A percentile compares a stretch with the other conserved stretches of the same genome.
phyloP scores from a whole-genome alignment of 805 yeast genomes.

The Sugiyamaella chiloensis region DNA sequence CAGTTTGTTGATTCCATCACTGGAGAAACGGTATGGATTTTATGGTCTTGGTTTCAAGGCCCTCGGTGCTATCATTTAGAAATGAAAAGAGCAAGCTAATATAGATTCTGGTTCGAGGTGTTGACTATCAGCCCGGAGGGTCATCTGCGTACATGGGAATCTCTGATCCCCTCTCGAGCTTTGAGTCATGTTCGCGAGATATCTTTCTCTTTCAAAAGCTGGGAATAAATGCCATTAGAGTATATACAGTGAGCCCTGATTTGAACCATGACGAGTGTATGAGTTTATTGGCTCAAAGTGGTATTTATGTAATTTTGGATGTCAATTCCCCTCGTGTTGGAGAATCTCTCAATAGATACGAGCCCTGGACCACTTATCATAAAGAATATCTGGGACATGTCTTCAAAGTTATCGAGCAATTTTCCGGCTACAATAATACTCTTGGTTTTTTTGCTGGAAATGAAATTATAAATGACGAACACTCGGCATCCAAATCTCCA shows the following conservation, averaged over 20 bases:
- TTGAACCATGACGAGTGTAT: conserved; percentile 85
- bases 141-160: conserved; percentile 59
- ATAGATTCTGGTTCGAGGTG: conserved; percentile 78
- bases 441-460: conserved; percentile 97
- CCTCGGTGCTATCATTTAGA: no score
- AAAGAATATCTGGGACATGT: conserved; percentile 68
- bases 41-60: neutral
- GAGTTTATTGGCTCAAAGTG: conserved; percentile 87
- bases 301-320: conserved; percentile 86
- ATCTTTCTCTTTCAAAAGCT: conserved; percentile 73
- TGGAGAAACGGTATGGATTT: conserved; percentile 55
- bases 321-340: conserved; percentile 81
- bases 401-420: conserved; percentile 74
- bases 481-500: conserved; percentile 62
- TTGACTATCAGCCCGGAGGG: conserved; percentile 97
- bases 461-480: conserved; percentile 78
- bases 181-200: conserved; percentile 74
- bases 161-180: conserved; percentile 75
- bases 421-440: conserved; percentile 81
- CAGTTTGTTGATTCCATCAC: conserved; percentile 76
- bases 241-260: conserved; percentile 81
- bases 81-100: no score
- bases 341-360: conserved; percentile 83
- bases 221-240: conserved; percentile 82
- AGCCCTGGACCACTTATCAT: conserved; percentile 89